These are phyloP conservation scores for Dichotomopilus funicola DNA, from an alignment of 2,329 filamentous ascomycete species.

Conservation along the genomic window DNA sequence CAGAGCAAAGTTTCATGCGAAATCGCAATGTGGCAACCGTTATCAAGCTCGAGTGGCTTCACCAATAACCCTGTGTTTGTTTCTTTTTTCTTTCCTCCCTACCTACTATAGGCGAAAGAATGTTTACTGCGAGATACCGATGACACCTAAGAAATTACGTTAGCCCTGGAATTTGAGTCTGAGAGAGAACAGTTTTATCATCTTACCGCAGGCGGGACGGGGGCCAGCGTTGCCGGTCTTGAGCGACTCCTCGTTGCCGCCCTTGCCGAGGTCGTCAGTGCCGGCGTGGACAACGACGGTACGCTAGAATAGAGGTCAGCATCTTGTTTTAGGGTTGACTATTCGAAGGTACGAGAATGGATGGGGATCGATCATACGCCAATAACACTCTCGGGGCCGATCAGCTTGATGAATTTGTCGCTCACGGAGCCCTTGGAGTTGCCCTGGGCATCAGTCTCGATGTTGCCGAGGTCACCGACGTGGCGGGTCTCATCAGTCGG, in stretches of 20 bases:
- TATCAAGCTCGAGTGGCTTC: neutral
- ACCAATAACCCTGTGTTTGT: neutral
- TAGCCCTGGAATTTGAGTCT: slow-evolving; percentile 7
- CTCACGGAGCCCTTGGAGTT: slow-evolving; percentile 74
- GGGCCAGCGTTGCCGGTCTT: slow-evolving; percentile 95
- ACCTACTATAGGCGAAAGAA: neutral
- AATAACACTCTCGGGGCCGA: slow-evolving; percentile 89
- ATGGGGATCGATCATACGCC: slow-evolving; percentile 51
- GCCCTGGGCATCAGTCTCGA: slow-evolving; percentile 89
- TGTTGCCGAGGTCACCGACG: slow-evolving; percentile 96
- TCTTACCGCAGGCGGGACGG: slow-evolving; percentile 79
- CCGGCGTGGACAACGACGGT: slow-evolving; percentile 92
- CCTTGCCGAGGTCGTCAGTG: slow-evolving; percentile 94
- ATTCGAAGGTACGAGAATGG: slow-evolving; percentile 22
- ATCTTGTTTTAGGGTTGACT: neutral
- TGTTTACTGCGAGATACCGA: slow-evolving; percentile 72
- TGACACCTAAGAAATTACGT: slow-evolving; percentile 58
- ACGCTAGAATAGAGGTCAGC: slow-evolving; percentile 48
- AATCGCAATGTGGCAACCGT: neutral
- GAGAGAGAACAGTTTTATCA: neutral
- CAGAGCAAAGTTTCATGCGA: too few relatives aligned
- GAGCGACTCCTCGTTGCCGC: slow-evolving; percentile 87
- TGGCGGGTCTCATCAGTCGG: slow-evolving; percentile 79
- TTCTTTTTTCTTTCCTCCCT: neutral
- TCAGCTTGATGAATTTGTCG: slow-evolving; percentile 88